Conservation (phyloP, 208 protist species). For the Herpetomonas samuelpessoai region DNA sequence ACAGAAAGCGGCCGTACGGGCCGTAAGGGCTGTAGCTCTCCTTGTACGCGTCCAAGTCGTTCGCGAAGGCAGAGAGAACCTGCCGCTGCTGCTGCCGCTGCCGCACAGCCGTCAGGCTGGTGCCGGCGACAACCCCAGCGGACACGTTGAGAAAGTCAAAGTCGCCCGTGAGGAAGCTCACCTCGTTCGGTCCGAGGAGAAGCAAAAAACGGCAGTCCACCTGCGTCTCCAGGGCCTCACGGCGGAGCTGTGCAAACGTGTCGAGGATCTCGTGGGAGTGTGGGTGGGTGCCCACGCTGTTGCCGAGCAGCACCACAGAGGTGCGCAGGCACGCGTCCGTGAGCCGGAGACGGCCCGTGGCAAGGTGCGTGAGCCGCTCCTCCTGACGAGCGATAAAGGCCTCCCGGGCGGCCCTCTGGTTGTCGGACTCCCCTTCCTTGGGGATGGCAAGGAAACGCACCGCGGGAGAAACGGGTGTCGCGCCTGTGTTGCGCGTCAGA, state of each 20-base stretch:
- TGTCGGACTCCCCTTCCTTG: not conserved
- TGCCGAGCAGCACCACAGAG: slow-evolving; percentile 64
- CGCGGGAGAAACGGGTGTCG: not conserved
- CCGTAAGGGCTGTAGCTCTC: slow-evolving; percentile 29
- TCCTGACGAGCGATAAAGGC: not conserved
- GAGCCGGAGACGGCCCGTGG: slow-evolving; percentile 15
- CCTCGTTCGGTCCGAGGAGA: slow-evolving; percentile 70
- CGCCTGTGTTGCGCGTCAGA: not conserved
- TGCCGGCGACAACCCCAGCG: not conserved
- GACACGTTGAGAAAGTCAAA: slow-evolving; percentile 15
- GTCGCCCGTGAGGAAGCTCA: slow-evolving; percentile 38
- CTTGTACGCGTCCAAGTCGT: slow-evolving; percentile 11
- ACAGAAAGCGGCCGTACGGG: slow-evolving; percentile 37
- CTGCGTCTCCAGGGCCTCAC: slow-evolving; percentile 27
- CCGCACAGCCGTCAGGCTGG: not conserved
- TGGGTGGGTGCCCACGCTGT: slow-evolving; percentile 54
- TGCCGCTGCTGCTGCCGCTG: not conserved
- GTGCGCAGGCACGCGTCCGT: slow-evolving; percentile 30
- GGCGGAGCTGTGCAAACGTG: slow-evolving; percentile 24
- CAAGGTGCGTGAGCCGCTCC: not conserved
- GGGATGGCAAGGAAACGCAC: not conserved
- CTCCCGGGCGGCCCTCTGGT: not conserved
- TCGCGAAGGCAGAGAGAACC: slow-evolving; percentile 13
- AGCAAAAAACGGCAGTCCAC: slow-evolving; percentile 59
- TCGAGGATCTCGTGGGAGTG: slow-evolving; percentile 38